A percentile compares a stretch with the other conserved stretches of the same genome.
Evolutionary conservation across 2,329 filamentous ascomycete species (phyloP).

Genomic region (Aureobasidium sp.): DNA sequence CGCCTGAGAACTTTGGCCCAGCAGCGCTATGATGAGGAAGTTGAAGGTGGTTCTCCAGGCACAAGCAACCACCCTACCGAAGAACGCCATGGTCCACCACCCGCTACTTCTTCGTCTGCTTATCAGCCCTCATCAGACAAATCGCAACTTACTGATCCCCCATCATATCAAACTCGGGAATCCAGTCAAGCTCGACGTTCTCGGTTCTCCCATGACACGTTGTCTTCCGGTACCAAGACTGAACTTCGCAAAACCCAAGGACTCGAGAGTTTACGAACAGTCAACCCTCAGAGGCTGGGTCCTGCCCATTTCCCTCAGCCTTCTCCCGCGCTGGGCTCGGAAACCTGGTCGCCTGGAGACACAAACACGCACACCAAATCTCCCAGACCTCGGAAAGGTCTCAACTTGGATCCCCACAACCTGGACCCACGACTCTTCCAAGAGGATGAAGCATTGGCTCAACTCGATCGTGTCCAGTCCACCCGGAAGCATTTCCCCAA

Average conservation of each 20-base stretch:
- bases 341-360: not conserved
- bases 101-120: not conserved
- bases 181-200: not conserved
- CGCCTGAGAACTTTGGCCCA: not conserved
- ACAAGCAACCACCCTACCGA: not conserved
- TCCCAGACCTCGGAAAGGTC: not conserved
- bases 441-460: not conserved
- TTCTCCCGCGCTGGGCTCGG: not conserved
- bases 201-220: not conserved
- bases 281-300: not conserved
- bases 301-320: conserved; percentile 1
- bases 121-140: not conserved
- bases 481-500: not conserved
- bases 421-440: not conserved
- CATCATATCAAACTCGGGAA: not conserved
- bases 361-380: not conserved
- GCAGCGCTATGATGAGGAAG: not conserved
- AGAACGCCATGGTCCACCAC: not conserved
- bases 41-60: not conserved
- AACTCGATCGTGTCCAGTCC: not conserved
- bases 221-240: not conserved
- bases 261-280: not conserved
- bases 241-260: not conserved
- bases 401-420: not conserved
- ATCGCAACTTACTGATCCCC: not conserved